Base-by-base conservation (phyloP, 148 eudicot species). In the Rhododendron molle region DNA sequence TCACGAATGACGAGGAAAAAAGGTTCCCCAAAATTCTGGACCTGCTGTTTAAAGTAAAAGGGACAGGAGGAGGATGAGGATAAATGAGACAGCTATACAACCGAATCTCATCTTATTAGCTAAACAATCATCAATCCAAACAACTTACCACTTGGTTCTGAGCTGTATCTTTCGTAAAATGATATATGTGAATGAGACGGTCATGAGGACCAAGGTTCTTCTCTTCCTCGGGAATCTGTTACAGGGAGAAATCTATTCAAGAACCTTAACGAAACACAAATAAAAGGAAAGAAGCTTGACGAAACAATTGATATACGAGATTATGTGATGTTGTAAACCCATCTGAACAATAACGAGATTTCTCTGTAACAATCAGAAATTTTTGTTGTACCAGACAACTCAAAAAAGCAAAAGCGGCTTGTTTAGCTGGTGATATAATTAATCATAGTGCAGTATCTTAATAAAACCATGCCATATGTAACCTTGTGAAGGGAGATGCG, bases 11-110 rank as follows among this genome's bases (percentile, higher is more conserved):
- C 94, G 82, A 97, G 87, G 90, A 97, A 92, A 81, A 97, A 97
- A 9, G 99, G 99, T 50, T 97, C 99, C 84, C 99, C 99, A 83
- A 97, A 97, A 87, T 97, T 95, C 87, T 95, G 98, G 32, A 95
- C 89, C 87, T 94, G 99, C 98, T 95, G 92, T 54, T 38, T 74
- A 12, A 83, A 28, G 13, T 13, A 14, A 4, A 73, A 47, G 1
- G 50, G 26, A 85, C 54, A 38, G 69, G 65, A 28, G 28, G 3
- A 76, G n/a, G 43, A 77, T 34, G 50, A 36, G 9, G 23, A 83
- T 26, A 62, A 76, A 28, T 44, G 28, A 76, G 16, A 44, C 32
- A 54, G 21, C 15, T 30, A 18, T 60, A 43, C 11, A 52, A 43
- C n/a, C 56, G 58, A 65, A 47, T 38, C 46, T 34, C n/a, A 15